These are phyloP conservation scores for Solanum hybrid DNA, from an alignment of 305 asterid species.

Conservation along the genomic window DNA sequence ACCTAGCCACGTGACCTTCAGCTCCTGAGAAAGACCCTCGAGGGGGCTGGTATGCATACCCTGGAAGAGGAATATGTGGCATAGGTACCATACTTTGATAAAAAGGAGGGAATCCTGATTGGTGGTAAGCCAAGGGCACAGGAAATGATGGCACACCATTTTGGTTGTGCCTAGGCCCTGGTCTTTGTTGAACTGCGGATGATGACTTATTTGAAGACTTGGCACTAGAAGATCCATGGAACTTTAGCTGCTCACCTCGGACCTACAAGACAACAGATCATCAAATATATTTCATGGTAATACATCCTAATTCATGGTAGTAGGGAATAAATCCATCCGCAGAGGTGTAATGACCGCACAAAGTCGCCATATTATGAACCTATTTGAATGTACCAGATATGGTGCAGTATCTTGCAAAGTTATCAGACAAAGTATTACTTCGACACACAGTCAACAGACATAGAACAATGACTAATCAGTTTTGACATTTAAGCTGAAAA, in stretches of 20 bases:
- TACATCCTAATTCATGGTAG: neutral
- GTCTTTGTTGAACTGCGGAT: constrained; percentile 39
- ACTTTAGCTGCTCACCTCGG: constrained; percentile 45
- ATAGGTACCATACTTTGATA: constrained; percentile 50
- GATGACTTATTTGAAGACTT: constrained; percentile 44
- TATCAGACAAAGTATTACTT: neutral
- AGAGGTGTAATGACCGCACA: neutral
- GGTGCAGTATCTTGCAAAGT: neutral
- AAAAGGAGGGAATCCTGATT: constrained; percentile 31
- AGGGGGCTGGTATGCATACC: constrained; percentile 45
- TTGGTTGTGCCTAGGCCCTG: constrained; percentile 48
- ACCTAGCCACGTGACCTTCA: constrained; percentile 32
- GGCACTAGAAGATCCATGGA: constrained; percentile 42
- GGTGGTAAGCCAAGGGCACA: constrained; percentile 41
- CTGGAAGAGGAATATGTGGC: constrained; percentile 40
- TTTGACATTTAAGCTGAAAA: neutral
- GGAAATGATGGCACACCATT: constrained; percentile 48
- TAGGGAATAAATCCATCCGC: constrained; percentile 1
- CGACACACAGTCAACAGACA: neutral
- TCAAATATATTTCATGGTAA: neutral
- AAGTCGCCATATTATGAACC: neutral
- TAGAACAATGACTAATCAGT: neutral
- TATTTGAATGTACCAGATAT: neutral
- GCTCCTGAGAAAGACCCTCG: constrained; percentile 37
- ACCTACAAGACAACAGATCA: constrained; percentile 31